A percentile compares a stretch with the other conserved stretches of the same genome.
phyloP scores from a whole-genome alignment of 1,284 basidiomycete genomes.

The Melanopsichium pennsylvanicum region DNA sequence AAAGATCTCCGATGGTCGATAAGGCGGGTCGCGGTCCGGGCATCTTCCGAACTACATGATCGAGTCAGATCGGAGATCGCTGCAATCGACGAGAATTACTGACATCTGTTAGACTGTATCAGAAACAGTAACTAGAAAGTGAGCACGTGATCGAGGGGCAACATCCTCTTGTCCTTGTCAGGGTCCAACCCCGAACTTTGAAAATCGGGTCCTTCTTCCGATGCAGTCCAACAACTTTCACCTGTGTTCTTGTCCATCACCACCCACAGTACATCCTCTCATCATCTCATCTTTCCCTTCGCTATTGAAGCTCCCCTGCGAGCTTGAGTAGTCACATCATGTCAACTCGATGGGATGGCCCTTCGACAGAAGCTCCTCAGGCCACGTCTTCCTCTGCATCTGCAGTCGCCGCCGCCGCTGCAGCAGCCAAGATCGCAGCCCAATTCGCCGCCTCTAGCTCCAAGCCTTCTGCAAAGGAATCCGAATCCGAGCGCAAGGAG shows the following conservation, averaged over 20 bases:
- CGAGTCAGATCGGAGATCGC: conserved; percentile 18
- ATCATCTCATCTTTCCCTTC: conserved; percentile 3
- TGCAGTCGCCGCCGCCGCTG: conserved; percentile 39
- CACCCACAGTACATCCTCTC: background rate
- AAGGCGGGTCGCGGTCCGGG: conserved; percentile 28
- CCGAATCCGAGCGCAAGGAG: conserved; percentile 68
- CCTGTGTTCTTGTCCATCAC: no score
- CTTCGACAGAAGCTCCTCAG: conserved; percentile 18
- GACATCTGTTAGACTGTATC: conserved; percentile 67
- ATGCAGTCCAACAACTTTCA: no score
- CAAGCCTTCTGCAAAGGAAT: conserved; percentile 67
- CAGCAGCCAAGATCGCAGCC: conserved; percentile 60
- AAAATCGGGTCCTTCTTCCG: no score
- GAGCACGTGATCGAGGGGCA: conserved; percentile 2
- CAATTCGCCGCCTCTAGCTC: conserved; percentile 45
- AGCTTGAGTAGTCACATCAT: conserved; percentile 2
- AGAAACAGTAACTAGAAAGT: background rate
- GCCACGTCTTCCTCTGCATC: conserved; percentile 27
- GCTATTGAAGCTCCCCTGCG: background rate
- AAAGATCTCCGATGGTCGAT: conserved; percentile 13
- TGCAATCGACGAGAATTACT: conserved; percentile 69
- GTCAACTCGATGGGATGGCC: conserved; percentile 35
- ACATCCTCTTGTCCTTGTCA: background rate
- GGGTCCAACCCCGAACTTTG: conserved; percentile 5
- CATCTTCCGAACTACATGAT: conserved; percentile 2